Conservation (phyloP, 352 stramenopile genomes). For the Globisporangium iwayamae region DNA sequence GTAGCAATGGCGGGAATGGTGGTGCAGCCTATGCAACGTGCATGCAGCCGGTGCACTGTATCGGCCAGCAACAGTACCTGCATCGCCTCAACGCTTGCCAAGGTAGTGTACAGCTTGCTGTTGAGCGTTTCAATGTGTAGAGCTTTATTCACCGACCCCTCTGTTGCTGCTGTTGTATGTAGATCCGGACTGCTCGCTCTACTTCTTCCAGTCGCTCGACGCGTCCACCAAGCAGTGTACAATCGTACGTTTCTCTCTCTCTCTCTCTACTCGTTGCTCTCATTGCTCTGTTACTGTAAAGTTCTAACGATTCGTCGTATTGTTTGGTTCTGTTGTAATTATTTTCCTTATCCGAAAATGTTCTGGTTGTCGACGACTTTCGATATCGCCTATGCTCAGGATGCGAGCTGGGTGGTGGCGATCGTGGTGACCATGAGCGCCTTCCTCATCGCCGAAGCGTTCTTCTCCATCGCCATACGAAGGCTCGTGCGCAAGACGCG, state of each 20-base stretch:
- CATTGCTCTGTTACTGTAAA: background rate
- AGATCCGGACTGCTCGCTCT: constrained; percentile 61
- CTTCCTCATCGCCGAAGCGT: constrained; percentile 38
- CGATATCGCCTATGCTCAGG: constrained; percentile 16
- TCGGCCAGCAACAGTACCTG: constrained; percentile 39
- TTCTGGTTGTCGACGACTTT: background rate
- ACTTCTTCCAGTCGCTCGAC: constrained; percentile 63
- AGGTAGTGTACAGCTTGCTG: constrained; percentile 22
- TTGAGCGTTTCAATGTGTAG: background rate
- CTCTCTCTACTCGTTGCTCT: constrained; percentile 1
- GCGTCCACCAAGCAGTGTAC: constrained; percentile 36
- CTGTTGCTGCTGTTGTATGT: background rate
- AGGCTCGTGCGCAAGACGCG: constrained; percentile 17
- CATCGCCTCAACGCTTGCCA: constrained; percentile 42
- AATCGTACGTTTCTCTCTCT: constrained; percentile 39
- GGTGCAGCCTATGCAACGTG: constrained; percentile 16
- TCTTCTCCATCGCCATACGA: constrained; percentile 34
- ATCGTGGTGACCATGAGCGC: constrained; percentile 31
- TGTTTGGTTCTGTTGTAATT: background rate
- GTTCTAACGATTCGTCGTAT: background rate
- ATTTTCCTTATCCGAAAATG: background rate
- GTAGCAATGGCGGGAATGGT: background rate
- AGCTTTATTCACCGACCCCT: too few relatives aligned
- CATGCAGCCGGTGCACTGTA: constrained; percentile 20
- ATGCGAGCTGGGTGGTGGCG: constrained; percentile 31